Evolutionary conservation across 2,329 filamentous ascomycete genomes (phyloP), one percentile per base, ranked within the genome.

Genomic region (Davidsoniella australis): DNA sequence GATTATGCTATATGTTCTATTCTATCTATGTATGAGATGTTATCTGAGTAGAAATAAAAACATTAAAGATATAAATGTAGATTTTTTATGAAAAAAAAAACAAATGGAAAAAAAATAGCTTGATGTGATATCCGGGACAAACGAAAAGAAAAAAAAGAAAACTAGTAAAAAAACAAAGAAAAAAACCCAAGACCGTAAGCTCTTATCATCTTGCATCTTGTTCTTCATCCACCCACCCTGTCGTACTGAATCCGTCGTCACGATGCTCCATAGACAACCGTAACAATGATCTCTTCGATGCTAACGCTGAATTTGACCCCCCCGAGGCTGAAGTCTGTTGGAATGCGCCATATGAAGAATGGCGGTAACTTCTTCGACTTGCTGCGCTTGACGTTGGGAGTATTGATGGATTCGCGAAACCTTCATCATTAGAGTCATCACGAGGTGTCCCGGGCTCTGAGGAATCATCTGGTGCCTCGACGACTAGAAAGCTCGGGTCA

Each of bases 401-500:
- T 33, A 33, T 26, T 26, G n/a, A 17, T 23, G 29, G 26, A 9
- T 24, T 23, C 6, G 17, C 43, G 4, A 48, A 18, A 36, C 50
- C 45, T 10, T 56, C 54, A 9, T 64, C 61, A 17, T 69, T 69
- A 6, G 58, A 61, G 5, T 64, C 56, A 1, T 49, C 47, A 8
- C 38, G 24, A 9, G 75, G 75, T 4, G 72, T 74, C 2, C 65
- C 64, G 2, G 75, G 74, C 53, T 75, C 71, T 3, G 77, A 82
- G 12, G 24, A 9, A 53, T 82, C 78, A 9, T 66, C 64, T 1
- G 79, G 80, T 1, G 78, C 79, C 51, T 75, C 73, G 10, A 84
- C 77, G 14, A 85, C 73, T 4, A 84, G 66, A 39, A 84, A 61
- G 7, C 66, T 68, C 5, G 51, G 43, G 18, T 53, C 51, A 5